phyloP scores from a whole-genome alignment of 2,329 filamentous ascomycete genomes.

The Nemania serpens region DNA sequence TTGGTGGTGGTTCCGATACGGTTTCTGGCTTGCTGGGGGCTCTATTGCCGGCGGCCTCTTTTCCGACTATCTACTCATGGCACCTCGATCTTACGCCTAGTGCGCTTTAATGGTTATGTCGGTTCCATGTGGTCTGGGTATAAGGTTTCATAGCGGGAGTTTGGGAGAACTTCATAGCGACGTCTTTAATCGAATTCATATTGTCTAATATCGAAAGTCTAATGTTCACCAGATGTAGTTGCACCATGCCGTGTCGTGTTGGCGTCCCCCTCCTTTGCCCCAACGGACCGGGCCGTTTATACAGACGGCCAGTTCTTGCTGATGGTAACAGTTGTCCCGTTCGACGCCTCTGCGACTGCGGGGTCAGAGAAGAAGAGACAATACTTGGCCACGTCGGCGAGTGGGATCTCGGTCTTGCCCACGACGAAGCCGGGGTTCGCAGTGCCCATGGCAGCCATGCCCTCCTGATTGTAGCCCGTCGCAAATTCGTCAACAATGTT shows the following conservation, averaged over 20 bases:
- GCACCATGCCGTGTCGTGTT: neutral
- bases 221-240: neutral
- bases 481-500: slow-evolving; percentile 56
- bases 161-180: neutral
- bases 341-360: slow-evolving; percentile 30
- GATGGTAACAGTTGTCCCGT: slow-evolving; percentile 31
- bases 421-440: slow-evolving; percentile 39
- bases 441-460: slow-evolving; percentile 34
- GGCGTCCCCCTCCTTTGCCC: neutral
- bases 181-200: slow-evolving; percentile 5
- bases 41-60: slow-evolving; percentile 37
- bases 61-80: slow-evolving; percentile 25
- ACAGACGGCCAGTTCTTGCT: slow-evolving; percentile 36
- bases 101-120: slow-evolving; percentile 41
- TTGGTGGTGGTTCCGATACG: slow-evolving; percentile 42
- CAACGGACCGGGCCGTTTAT: neutral
- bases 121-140: neutral
- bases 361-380: slow-evolving; percentile 35
- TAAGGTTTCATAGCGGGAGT: slow-evolving; percentile 3
- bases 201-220: neutral
- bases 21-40: slow-evolving; percentile 40
- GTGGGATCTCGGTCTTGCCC: slow-evolving; percentile 38
- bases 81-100: slow-evolving; percentile 36
- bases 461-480: slow-evolving; percentile 41
- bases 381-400: slow-evolving; percentile 46